Conservation (phyloP, 257 asterid genomes). For the Lavandula angustifolia region DNA sequence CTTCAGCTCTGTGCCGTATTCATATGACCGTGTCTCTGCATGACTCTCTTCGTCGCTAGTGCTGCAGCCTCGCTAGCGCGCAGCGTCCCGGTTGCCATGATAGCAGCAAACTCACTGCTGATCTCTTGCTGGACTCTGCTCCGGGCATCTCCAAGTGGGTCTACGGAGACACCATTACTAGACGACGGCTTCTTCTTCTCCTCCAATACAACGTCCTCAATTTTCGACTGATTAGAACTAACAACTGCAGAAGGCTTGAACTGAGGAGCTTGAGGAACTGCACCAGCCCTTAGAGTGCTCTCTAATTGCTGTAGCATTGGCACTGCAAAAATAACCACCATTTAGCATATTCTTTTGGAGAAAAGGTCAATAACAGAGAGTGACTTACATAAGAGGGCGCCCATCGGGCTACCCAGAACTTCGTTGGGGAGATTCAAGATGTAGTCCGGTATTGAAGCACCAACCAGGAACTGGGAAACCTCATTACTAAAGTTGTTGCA, state of each 20-base stretch:
- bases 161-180: constrained; percentile 34
- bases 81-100: constrained; percentile 87
- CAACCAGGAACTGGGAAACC: constrained; percentile 84
- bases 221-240: constrained; percentile 35
- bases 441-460: constrained; percentile 73
- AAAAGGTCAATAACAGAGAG: neutral
- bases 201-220: constrained; percentile 7
- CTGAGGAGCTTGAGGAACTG: constrained; percentile 84
- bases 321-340: constrained; percentile 50
- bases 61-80: constrained; percentile 99
- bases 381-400: constrained; percentile 73
- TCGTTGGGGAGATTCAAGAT: constrained; percentile 85
- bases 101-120: constrained; percentile 72
- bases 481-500: constrained; percentile 96
- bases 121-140: constrained; percentile 87
- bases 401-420: constrained; percentile 91
- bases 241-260: constrained; percentile 49
- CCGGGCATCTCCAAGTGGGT: constrained; percentile 78
- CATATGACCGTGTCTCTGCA: constrained; percentile 71
- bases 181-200: constrained; percentile 37
- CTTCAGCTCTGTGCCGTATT: constrained; percentile 57
- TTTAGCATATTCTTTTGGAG: neutral
- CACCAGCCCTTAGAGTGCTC: constrained; percentile 73
- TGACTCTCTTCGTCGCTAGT: constrained; percentile 82
- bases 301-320: constrained; percentile 91